Evolutionary conservation across 1,284 basidiomycete species (phyloP).

Genomic region (Ustilago esculenta): DNA sequence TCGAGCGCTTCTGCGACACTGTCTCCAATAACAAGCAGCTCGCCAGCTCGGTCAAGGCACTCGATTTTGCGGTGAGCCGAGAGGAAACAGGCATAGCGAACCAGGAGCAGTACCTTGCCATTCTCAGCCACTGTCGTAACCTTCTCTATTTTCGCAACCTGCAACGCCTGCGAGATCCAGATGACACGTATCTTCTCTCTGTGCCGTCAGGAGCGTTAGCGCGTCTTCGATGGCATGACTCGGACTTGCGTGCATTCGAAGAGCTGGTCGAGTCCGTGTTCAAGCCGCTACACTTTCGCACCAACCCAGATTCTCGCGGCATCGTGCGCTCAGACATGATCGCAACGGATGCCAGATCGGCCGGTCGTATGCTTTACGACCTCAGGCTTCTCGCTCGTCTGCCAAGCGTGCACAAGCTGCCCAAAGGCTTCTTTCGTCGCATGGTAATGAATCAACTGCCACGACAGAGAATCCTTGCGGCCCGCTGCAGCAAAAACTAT

Average conservation of each 20-base stretch:
- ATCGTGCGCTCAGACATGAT: constrained; percentile 33
- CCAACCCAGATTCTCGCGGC: constrained; percentile 21
- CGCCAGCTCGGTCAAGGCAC: constrained; percentile 24
- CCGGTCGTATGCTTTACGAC: constrained; percentile 34
- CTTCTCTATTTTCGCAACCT: constrained; percentile 43
- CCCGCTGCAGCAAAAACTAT: constrained; percentile 40
- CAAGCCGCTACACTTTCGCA: constrained; percentile 40
- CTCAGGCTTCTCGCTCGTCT: constrained; percentile 19
- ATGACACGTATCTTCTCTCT: constrained; percentile 30
- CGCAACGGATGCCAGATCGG: constrained; percentile 18
- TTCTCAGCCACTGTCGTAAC: constrained; percentile 33
- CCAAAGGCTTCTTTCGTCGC: constrained; percentile 27
- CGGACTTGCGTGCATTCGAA: constrained; percentile 34
- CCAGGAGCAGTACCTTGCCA: constrained; percentile 32
- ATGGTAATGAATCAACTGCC: constrained; percentile 24
- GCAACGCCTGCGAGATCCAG: constrained; percentile 23
- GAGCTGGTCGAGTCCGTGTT: constrained; percentile 39
- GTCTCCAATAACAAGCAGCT: constrained; percentile 28
- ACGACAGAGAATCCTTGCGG: constrained; percentile 15
- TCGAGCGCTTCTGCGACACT: constrained; percentile 39
- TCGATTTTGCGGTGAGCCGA: constrained; percentile 42
- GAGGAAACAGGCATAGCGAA: constrained; percentile 34
- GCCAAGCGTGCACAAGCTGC: constrained; percentile 24
- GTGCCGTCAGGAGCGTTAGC: constrained; percentile 27
- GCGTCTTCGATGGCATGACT: constrained; percentile 31